Conservation (phyloP, 2,329 filamentous ascomycete genomes). For the Hypoxylon sp. region DNA sequence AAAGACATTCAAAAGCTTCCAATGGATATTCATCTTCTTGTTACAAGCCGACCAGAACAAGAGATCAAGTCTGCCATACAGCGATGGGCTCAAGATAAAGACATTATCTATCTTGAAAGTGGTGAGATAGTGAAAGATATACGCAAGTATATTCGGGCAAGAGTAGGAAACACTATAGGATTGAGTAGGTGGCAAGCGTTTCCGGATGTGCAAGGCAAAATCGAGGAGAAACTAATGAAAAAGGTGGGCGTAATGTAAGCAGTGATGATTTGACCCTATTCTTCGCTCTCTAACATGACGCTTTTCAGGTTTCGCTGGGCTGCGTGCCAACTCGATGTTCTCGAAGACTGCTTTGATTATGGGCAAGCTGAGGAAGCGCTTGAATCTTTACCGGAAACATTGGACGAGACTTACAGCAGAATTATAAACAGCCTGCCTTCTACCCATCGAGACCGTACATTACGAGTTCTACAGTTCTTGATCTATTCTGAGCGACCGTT, state of each 20-base stretch:
- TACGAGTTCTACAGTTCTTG: conserved; percentile 13
- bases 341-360: conserved; percentile 41
- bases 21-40: conserved; percentile 38
- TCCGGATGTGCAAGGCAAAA: no score
- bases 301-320: conserved; percentile 47
- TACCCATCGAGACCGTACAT: neutral
- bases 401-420: conserved; percentile 5
- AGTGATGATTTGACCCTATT: no score
- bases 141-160: no score
- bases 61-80: conserved; percentile 46
- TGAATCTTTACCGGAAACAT: neutral
- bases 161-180: no score
- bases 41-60: conserved; percentile 49
- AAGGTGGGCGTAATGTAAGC: conserved; percentile 38
- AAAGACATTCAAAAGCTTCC: conserved; percentile 9
- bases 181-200: no score
- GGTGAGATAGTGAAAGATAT: no score
- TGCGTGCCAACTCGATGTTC: conserved; percentile 40
- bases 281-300: neutral
- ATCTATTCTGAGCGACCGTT: neutral
- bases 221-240: conserved; percentile 40
- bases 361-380: neutral
- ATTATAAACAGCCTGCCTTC: neutral
- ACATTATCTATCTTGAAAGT: no score
- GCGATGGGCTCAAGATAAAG: conserved; percentile 42